phyloP scores from a whole-genome alignment of 306 rosid species.

The Geum urbanum region DNA sequence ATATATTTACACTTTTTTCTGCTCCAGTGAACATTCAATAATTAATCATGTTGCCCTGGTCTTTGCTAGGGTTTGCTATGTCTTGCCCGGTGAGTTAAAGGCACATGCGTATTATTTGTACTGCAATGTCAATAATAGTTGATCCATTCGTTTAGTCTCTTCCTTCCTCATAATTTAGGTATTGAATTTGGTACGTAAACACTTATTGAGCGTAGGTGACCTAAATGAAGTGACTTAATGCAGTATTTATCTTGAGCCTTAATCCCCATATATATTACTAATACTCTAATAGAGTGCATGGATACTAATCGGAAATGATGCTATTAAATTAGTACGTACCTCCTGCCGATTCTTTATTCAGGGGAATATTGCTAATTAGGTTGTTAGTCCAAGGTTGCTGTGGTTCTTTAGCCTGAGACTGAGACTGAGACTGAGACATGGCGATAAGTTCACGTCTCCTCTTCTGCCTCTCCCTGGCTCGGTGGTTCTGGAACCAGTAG shows the following conservation, averaged over 20 bases:
- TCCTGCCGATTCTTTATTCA: slow-evolving; percentile 4
- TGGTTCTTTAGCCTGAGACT: not conserved
- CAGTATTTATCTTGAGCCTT: not conserved
- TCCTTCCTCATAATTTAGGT: not conserved
- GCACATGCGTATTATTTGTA: not conserved
- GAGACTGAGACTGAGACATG: not conserved
- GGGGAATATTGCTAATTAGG: not conserved
- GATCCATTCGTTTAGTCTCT: not conserved
- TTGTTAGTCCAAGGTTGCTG: not conserved
- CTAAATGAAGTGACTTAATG: not conserved
- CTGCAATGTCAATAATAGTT: not conserved
- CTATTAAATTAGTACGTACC: not conserved
- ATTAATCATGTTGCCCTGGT: not conserved
- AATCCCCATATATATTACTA: not conserved
- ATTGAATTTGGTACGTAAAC: not conserved
- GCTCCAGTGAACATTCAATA: not conserved
- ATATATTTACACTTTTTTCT: not conserved
- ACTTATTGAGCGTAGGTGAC: not conserved
- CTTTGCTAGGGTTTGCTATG: not conserved
- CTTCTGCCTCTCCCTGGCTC: slow-evolving; percentile 73
- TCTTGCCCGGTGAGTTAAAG: not conserved
- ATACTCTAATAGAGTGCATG: not conserved
- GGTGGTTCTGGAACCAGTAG: slow-evolving; percentile 86
- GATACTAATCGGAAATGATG: not conserved
- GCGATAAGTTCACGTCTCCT: slow-evolving; percentile 40